Conservation (phyloP, 139 green algal genomes). For the Picochlorum sp. region DNA sequence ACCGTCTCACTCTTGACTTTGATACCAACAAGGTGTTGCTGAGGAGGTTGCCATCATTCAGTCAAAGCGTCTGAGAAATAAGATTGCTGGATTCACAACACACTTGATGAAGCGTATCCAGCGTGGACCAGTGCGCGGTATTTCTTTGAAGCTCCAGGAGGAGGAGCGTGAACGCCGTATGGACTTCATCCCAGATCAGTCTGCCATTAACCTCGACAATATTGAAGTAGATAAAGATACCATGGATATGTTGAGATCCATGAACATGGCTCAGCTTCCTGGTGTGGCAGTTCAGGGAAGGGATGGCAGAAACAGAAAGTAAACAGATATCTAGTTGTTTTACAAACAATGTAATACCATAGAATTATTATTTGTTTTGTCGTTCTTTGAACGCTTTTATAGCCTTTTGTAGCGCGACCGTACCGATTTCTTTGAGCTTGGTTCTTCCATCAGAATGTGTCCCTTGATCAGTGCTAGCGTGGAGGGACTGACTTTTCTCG, state of each 20-base stretch:
- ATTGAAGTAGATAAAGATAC: constrained; percentile 99
- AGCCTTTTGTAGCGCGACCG: neutral
- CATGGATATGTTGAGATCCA: constrained; percentile 87
- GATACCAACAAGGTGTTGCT: constrained; percentile 94
- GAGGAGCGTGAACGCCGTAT: constrained; percentile 98
- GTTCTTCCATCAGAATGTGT: neutral
- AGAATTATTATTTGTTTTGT: neutral
- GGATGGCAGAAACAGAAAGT: neutral
- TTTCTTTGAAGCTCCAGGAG: constrained; percentile 99
- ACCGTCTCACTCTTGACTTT: constrained; percentile 90
- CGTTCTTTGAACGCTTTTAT: neutral
- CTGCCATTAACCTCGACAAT: constrained; percentile 79
- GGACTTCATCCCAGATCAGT: constrained; percentile 98
- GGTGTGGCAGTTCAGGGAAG: constrained; percentile 39
- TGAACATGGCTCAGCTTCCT: constrained; percentile 88
- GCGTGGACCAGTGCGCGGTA: constrained; percentile 93
- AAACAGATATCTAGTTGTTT: neutral
- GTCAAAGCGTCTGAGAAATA: constrained; percentile 96
- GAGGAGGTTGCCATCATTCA: constrained; percentile 98
- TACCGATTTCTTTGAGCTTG: neutral
- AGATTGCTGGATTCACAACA: constrained; percentile 99
- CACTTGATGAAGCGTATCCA: constrained; percentile 99
- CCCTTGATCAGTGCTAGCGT: neutral
- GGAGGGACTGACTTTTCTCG: neutral
- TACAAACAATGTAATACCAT: constrained; percentile 4